These are phyloP conservation scores for Phytophthora hybrid DNA, from an alignment of 352 stramenopile genomes.

Conservation along the genomic window DNA sequence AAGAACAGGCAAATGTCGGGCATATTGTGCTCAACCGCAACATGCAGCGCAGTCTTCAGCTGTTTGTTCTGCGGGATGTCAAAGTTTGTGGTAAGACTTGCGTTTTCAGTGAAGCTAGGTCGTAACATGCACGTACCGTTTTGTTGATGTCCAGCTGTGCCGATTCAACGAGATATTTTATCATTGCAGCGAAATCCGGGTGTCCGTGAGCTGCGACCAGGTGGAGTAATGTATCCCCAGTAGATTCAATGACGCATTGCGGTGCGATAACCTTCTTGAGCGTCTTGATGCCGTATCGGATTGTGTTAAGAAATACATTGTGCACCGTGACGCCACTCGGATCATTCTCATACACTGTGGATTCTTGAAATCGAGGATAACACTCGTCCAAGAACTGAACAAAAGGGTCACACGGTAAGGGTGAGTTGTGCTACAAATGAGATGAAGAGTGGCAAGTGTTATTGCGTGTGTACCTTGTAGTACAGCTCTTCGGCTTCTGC, in stretches of 20 bases:
- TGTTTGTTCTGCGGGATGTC: constrained; percentile 51
- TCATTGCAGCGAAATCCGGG: constrained; percentile 39
- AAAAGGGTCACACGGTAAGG: no score
- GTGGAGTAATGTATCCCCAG: constrained; percentile 59
- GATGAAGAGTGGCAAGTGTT: background rate
- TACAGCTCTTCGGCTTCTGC: constrained; percentile 50
- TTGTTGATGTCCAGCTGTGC: constrained; percentile 52
- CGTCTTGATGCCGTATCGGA: constrained; percentile 39
- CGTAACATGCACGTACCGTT: constrained; percentile 30
- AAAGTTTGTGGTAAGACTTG: background rate
- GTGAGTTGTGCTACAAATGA: background rate
- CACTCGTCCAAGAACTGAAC: constrained; percentile 52
- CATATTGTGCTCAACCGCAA: constrained; percentile 53
- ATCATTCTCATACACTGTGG: constrained; percentile 46
- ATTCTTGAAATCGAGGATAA: constrained; percentile 43
- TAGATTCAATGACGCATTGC: constrained; percentile 56
- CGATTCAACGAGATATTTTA: constrained; percentile 50
- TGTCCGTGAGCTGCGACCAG: constrained; percentile 50
- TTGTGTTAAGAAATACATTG: constrained; percentile 52
- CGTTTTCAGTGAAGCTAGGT: background rate
- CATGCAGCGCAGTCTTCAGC: constrained; percentile 55
- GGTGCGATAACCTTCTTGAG: constrained; percentile 51
- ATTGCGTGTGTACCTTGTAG: constrained; percentile 38
- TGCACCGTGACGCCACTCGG: constrained; percentile 50
- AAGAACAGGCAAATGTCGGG: constrained; percentile 51